Conservation (phyloP, 78 protist genomes). For the Chrysochromulina tobinii region DNA sequence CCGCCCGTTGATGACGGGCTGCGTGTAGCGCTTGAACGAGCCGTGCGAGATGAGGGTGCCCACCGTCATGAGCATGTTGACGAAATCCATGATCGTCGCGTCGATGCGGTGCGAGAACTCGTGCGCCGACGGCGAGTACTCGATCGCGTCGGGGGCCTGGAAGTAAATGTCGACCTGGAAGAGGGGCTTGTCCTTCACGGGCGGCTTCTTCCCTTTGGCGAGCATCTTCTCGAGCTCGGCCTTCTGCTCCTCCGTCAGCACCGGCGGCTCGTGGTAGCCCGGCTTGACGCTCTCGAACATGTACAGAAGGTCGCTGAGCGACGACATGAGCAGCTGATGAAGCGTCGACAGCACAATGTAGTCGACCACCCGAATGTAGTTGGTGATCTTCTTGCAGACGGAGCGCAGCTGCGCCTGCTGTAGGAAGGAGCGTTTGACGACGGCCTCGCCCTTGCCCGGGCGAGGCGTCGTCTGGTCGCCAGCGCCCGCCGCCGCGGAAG, state of each 20-base stretch:
- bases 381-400: conserved; percentile 14
- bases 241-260: background rate
- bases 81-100: conserved; percentile 24
- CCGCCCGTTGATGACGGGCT: conserved; percentile 4
- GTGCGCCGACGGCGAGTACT: background rate
- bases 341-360: conserved; percentile 45
- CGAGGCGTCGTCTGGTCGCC: background rate
- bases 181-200: background rate
- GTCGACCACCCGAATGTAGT: conserved; percentile 52
- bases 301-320: conserved; percentile 12
- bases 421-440: background rate
- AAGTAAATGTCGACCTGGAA: background rate
- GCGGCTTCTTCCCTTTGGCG: background rate
- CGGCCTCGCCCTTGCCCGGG: background rate
- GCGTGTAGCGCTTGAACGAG: background rate
- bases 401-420: background rate
- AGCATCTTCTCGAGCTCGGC: background rate
- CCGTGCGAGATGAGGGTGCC: background rate
- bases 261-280: background rate
- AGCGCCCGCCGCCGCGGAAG: background rate
- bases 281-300: background rate
- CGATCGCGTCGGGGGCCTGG: background rate
- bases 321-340: background rate
- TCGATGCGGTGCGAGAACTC: background rate
- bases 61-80: background rate